These are phyloP conservation scores for Neonectria neomacrospora DNA, from an alignment of 2,329 filamentous ascomycete species.

Conservation along the genomic window DNA sequence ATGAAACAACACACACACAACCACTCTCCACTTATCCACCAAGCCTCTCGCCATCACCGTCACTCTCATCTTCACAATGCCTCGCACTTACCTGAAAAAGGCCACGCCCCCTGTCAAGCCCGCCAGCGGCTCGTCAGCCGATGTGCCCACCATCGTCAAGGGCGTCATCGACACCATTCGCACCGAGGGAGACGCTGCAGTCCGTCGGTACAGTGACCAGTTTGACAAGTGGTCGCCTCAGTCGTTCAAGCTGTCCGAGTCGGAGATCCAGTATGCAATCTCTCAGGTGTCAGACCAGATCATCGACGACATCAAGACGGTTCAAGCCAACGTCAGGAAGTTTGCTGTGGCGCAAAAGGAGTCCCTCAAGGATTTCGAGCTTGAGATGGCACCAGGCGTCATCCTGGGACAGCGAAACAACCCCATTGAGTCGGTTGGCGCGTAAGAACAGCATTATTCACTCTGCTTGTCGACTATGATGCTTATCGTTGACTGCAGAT, in stretches of 20 bases:
- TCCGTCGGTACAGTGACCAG: conserved; percentile 61
- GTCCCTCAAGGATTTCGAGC: conserved; percentile 28
- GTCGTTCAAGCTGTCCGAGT: conserved; percentile 59
- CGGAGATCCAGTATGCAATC: conserved; percentile 58
- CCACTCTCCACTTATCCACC: neutral
- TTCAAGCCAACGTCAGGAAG: conserved; percentile 32
- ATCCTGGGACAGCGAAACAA: conserved; percentile 22
- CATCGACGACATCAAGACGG: conserved; percentile 48
- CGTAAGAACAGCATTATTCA: conserved; percentile 3
- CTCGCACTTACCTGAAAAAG: conserved; percentile 25
- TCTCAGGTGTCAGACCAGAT: conserved; percentile 56
- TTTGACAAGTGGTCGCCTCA: conserved; percentile 65
- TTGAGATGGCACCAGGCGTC: conserved; percentile 25
- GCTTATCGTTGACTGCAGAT: neutral
- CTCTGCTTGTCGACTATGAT: too few species aligned
- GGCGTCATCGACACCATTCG: conserved; percentile 60
- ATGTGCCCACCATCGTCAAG: conserved; percentile 51
- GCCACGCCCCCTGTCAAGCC: conserved; percentile 12
- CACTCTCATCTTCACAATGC: conserved; percentile 10
- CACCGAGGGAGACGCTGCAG: conserved; percentile 58
- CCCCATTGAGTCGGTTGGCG: conserved; percentile 22
- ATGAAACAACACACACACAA: neutral
- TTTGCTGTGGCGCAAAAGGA: conserved; percentile 25
- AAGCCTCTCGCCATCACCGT: neutral
- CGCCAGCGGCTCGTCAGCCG: conserved; percentile 17